These are phyloP conservation scores for Podaxis pistillaris DNA, from an alignment of 768 basidiomycete genomes.

Conservation along the genomic window DNA sequence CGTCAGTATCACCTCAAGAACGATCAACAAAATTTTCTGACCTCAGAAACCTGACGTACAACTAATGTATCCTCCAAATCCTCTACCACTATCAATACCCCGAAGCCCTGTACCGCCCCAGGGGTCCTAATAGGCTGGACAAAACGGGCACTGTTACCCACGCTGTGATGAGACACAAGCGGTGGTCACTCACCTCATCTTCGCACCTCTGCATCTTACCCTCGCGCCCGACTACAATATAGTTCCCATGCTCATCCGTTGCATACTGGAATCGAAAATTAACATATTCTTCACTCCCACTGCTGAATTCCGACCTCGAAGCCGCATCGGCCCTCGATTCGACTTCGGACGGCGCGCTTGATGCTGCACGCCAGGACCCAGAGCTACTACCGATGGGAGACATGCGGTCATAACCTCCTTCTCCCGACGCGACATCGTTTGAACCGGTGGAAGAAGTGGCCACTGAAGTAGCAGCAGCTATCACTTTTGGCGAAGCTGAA, in stretches of 20 bases:
- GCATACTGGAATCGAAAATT: conserved; percentile 67
- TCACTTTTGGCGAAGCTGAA: not conserved
- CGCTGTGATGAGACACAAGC: not conserved
- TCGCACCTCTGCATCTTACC: conserved; percentile 66
- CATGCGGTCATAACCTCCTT: not conserved
- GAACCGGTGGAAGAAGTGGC: not conserved
- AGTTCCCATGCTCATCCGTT: conserved; percentile 63
- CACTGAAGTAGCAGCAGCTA: not conserved
- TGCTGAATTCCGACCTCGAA: conserved; percentile 20
- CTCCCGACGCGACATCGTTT: not conserved
- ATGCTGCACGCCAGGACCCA: not conserved
- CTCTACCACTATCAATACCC: conserved; percentile 73
- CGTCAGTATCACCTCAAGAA: not conserved
- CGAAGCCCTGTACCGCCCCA: conserved; percentile 80
- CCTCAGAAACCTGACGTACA: conserved; percentile 82
- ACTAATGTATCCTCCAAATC: conserved; percentile 54
- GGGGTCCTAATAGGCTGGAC: conserved; percentile 75
- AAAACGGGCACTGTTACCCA: conserved; percentile 5
- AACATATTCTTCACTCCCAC: conserved; percentile 31
- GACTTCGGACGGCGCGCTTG: not conserved
- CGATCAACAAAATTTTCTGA: conserved; percentile 24
- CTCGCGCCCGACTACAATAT: conserved; percentile 69
- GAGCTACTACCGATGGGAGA: not conserved
- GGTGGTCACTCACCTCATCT: conserved; percentile 55
- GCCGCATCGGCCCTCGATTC: not conserved